Conservation (phyloP, 257 asterid genomes). For the Apocynum venetum region DNA sequence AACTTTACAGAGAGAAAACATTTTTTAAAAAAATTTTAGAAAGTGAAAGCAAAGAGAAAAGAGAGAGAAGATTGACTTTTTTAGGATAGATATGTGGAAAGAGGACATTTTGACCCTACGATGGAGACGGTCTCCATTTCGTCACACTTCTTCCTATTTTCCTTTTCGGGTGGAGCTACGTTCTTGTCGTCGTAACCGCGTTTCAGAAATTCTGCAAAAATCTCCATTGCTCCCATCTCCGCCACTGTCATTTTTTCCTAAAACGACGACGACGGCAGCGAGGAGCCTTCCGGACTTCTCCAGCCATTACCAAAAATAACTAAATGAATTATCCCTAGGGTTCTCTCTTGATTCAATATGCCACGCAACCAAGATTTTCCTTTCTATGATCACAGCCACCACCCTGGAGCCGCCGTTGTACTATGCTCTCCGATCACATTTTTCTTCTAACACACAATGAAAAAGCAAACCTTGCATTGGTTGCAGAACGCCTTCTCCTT, state of each 20-base stretch:
- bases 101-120: constrained; percentile 18
- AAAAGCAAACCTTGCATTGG: constrained; percentile 36
- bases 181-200: constrained; percentile 11
- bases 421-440: constrained; percentile 16
- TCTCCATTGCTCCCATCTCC: neutral
- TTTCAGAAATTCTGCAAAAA: constrained; percentile 1
- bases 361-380: constrained; percentile 1
- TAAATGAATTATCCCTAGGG: neutral
- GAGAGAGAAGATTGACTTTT: neutral
- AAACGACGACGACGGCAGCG: neutral
- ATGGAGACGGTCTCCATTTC: constrained; percentile 12
- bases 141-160: neutral
- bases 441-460: constrained; percentile 3
- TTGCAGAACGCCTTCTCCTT: constrained; percentile 50
- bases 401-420: neutral
- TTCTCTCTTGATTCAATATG: neutral
- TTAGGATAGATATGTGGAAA: neutral
- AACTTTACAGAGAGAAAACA: neutral
- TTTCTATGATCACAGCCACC: neutral
- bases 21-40: too few species aligned
- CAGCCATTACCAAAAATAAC: neutral
- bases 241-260: neutral
- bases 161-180: constrained; percentile 18
- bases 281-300: neutral
- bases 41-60: neutral